Evolutionary conservation across 495 filamentous ascomycete genomes (phyloP).

Genomic region (Parathielavia appendiculata): DNA sequence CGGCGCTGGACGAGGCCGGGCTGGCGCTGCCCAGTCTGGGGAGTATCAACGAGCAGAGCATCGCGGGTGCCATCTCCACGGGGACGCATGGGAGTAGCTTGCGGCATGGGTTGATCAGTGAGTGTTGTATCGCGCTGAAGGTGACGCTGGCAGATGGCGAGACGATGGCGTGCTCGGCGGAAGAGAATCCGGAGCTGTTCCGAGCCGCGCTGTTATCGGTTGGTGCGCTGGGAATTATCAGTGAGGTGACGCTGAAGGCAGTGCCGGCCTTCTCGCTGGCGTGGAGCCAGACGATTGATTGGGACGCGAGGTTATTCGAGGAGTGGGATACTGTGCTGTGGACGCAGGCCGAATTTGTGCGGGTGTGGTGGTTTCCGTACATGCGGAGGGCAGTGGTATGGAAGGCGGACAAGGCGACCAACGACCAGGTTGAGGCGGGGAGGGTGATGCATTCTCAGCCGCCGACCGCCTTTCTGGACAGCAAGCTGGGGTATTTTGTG

Average conservation of each 20-base stretch:
- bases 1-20: constrained; percentile 62
- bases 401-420: constrained; percentile 57
- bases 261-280: constrained; percentile 70
- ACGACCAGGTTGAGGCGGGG: constrained; percentile 49
- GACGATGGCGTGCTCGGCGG: constrained; percentile 64
- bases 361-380: constrained; percentile 98
- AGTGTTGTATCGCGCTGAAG: constrained; percentile 63
- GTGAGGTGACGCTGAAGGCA: constrained; percentile 79
- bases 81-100: constrained; percentile 89
- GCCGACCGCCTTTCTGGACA: constrained; percentile 66
- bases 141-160: constrained; percentile 81
- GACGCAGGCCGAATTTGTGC: constrained; percentile 79
- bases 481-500: constrained; percentile 71
- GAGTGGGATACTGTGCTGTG: constrained; percentile 74
- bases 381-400: constrained; percentile 79
- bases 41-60: constrained; percentile 89
- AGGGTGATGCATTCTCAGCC: constrained; percentile 40
- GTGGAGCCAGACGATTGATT: constrained; percentile 76
- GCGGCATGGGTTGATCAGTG: constrained; percentile 74
- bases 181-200: constrained; percentile 71
- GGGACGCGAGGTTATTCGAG: constrained; percentile 59
- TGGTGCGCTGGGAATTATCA: constrained; percentile 85
- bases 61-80: constrained; percentile 88
- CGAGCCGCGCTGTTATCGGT: constrained; percentile 82
- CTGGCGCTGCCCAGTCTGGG: constrained; percentile 84